Conservation (phyloP, 2,329 filamentous ascomycete species). For the Pseudogymnoascus sp. region DNA sequence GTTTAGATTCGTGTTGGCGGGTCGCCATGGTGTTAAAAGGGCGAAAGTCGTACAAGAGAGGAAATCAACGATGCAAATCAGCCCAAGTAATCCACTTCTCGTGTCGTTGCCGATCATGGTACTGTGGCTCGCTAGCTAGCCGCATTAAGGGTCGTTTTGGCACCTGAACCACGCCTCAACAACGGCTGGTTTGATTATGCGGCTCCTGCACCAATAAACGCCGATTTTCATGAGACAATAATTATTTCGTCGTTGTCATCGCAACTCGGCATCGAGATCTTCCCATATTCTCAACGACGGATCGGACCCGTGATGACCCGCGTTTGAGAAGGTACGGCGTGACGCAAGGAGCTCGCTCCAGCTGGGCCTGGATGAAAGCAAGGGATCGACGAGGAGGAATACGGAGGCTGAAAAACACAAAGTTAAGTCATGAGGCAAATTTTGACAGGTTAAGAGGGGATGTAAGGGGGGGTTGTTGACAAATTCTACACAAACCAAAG, state of each 20-base stretch:
- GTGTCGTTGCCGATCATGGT: background rate
- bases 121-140: background rate
- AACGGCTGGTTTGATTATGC: background rate
- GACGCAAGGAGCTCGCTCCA: background rate
- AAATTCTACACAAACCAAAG: background rate
- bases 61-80: background rate
- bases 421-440: background rate
- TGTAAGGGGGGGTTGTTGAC: background rate
- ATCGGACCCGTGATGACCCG: background rate
- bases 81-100: background rate
- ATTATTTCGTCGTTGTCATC: background rate
- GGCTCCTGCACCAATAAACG: background rate
- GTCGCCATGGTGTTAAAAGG: background rate
- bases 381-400: background rate
- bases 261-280: background rate
- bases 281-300: background rate
- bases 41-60: background rate
- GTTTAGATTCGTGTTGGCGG: conserved; percentile 1
- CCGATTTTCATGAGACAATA: background rate
- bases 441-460: background rate
- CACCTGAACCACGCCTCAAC: background rate
- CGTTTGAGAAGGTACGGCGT: background rate
- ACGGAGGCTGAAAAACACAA: background rate
- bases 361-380: background rate
- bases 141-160: background rate